These are phyloP conservation scores for Aspergillus affinis DNA, from an alignment of 495 filamentous ascomycete genomes.

Conservation along the genomic window DNA sequence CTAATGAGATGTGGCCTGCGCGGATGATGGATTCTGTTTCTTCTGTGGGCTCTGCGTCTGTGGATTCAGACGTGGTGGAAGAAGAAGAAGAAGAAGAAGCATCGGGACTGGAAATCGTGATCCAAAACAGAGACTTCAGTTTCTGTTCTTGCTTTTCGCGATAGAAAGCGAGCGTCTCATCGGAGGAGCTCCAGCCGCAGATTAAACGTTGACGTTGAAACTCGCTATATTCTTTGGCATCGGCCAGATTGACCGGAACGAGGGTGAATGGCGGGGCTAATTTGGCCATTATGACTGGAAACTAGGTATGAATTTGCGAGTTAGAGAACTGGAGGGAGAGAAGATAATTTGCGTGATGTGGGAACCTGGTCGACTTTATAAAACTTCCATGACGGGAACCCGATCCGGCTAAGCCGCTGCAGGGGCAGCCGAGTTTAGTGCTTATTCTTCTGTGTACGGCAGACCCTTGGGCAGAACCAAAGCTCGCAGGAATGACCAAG, in stretches of 20 bases:
- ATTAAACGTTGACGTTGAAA: background rate
- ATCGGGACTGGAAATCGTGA: background rate
- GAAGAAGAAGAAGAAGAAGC: too few relatives aligned
- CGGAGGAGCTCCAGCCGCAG: background rate
- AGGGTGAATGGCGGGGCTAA: background rate
- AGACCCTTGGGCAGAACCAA: background rate
- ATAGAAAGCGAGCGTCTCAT: background rate
- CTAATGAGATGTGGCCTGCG: background rate
- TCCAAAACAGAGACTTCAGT: background rate
- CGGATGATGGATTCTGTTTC: background rate
- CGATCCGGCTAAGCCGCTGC: background rate
- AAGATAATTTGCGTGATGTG: too few relatives aligned
- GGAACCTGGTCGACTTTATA: background rate
- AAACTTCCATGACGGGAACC: background rate
- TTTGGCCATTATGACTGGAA: background rate
- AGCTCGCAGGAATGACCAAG: background rate
- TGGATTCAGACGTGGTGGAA: background rate
- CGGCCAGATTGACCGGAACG: background rate
- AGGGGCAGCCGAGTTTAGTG: background rate
- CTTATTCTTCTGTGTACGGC: background rate
- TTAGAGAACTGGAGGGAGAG: too few relatives aligned
- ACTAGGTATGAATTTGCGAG: too few relatives aligned
- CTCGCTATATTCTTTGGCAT: background rate
- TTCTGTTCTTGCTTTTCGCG: background rate
- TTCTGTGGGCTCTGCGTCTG: background rate